Base-by-base conservation (phyloP, 306 rosid species). In the Dicorynia guianensis region DNA sequence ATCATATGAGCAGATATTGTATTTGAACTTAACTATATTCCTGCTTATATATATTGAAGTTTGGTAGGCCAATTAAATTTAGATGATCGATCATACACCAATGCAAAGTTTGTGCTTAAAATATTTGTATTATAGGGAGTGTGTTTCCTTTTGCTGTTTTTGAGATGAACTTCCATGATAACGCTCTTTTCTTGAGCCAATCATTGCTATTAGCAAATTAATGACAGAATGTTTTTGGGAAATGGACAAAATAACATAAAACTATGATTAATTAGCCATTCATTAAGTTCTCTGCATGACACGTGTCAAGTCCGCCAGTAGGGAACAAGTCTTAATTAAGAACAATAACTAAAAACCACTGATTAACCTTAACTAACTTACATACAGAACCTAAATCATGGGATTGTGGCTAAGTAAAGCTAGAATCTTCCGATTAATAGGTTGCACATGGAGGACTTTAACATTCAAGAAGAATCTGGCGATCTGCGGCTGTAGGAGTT, bases 401-500 rank as follows among this genome's bases (percentile, higher is more conserved):
- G 58, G 44, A 36, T 42, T 58, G 42, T 39, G 54, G 68, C 70
- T 53, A 75, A 59, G 42, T 49, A 38, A 64, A 60, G 59, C 17
- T 14, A 72, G n/a, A 36, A 65, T 60, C 34, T 42, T 67, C 48
- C 12, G 57, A 52, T 40, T 33, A 30, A 35, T n/a, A 65, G 44
- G 46, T 19, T 58, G 8, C 36, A n/a, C 10, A 19, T 5, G 17
- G 61, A 8, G 30, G 34, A 47, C 14, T 42, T 46, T 42, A 73
- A 30, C 35, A 67, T 76, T 69, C 63, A 83, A 74, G 74, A 65
- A 49, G 75, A 88, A 48, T 87, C 87, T 53, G 88, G 91, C 38
- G 93, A 77, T 60, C 76, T 77, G 82, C 85, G 67, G 42, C 79
- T 17, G 88, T 89, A 90, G 72, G 97, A 89, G 60, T 91, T 91